phyloP scores from a whole-genome alignment of 768 basidiomycete species.

The Leucocoprinus sp. region DNA sequence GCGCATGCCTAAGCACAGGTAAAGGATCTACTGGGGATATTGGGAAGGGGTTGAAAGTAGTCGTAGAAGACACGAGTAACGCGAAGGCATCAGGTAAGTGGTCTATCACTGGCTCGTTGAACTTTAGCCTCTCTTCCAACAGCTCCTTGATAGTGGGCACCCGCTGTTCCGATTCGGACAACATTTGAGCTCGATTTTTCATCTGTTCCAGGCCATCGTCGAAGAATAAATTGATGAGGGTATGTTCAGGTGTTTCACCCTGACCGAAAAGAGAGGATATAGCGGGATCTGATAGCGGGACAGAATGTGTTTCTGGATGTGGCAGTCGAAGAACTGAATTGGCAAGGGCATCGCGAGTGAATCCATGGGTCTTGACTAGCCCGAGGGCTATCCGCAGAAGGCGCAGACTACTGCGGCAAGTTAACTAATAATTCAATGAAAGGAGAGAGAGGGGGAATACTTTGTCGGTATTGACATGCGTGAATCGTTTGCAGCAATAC shows the following conservation, averaged over 20 bases:
- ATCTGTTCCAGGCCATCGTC: slow-evolving; percentile 55
- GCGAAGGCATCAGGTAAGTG: slow-evolving; percentile 74
- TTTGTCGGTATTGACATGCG: not conserved
- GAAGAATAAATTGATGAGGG: slow-evolving; percentile 68
- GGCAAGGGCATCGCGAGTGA: slow-evolving; percentile 64
- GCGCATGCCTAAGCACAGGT: slow-evolving; percentile 54
- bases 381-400: slow-evolving; percentile 58
- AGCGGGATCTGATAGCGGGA: slow-evolving; percentile 62
- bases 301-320: slow-evolving; percentile 33
- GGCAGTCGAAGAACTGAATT: slow-evolving; percentile 53
- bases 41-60: slow-evolving; percentile 12
- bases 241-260: slow-evolving; percentile 56
- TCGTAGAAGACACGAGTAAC: slow-evolving; percentile 33
- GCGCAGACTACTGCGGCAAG: slow-evolving; percentile 19
- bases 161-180: slow-evolving; percentile 9
- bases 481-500: not conserved
- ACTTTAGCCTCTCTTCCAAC: slow-evolving; percentile 46
- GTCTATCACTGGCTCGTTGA: slow-evolving; percentile 59
- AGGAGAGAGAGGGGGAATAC: not conserved
- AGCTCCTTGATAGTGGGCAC: slow-evolving; percentile 37
- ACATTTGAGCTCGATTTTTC: slow-evolving; percentile 12
- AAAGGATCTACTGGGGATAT: slow-evolving; percentile 47
- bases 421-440: not conserved
- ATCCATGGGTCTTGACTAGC: slow-evolving; percentile 59
- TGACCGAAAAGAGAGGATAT: slow-evolving; percentile 67